Evolutionary conservation across 108 stramenopile genomes (phyloP).

Genomic region (Heterococcus sp.): DNA sequence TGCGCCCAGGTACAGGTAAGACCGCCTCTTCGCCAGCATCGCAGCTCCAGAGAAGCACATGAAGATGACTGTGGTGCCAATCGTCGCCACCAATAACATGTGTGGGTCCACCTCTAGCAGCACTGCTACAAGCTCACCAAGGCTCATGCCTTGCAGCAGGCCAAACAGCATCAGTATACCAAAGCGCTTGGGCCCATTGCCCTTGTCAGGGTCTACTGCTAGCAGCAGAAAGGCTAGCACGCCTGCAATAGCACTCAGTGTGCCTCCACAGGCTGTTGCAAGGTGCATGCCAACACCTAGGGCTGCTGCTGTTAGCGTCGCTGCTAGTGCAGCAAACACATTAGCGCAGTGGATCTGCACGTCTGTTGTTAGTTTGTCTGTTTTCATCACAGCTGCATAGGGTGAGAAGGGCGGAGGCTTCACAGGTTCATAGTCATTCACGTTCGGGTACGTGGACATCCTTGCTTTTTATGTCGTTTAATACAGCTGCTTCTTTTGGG

Average conservation of each 20-base stretch:
- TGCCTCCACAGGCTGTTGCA: not conserved
- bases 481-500: no score
- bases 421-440: no score
- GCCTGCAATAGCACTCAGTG: not conserved
- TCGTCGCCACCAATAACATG: conserved; percentile 35
- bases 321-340: not conserved
- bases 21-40: conserved; percentile 40
- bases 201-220: not conserved
- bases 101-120: conserved; percentile 45
- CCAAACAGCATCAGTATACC: not conserved
- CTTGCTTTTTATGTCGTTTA: no score
- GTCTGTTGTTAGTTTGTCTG: not conserved
- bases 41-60: conserved; percentile 46
- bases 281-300: not conserved
- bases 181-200: not conserved
- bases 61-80: conserved; percentile 43
- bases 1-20: conserved; percentile 55
- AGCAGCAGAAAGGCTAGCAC: not conserved
- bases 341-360: not conserved
- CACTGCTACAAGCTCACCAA: conserved; percentile 41
- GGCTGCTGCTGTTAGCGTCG: not conserved
- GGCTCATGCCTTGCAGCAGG: conserved; percentile 32
- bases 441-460: no score
- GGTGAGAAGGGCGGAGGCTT: no score
- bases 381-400: no score